Evolutionary conservation across 164 flowering plant species (phyloP).

Genomic region (Aristolochia contorta): DNA sequence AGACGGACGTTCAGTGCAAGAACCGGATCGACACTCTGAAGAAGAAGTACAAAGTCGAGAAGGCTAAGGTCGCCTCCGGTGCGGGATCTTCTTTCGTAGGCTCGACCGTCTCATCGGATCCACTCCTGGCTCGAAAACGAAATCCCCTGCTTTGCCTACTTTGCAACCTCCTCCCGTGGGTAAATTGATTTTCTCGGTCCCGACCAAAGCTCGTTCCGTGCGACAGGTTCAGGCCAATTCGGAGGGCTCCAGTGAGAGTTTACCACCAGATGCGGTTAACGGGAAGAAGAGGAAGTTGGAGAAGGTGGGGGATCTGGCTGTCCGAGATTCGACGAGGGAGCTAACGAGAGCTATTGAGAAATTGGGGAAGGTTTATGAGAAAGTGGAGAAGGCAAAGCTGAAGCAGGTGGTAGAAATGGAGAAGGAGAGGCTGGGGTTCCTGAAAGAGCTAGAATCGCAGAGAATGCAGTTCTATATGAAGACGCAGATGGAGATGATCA

Average conservation of each 20-base stretch:
- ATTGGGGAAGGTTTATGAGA: slow-evolving; percentile 79
- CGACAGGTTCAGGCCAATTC: slow-evolving; percentile 7
- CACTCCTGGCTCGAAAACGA: neutral
- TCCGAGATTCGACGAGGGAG: slow-evolving; percentile 48
- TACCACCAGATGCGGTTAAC: slow-evolving; percentile 22
- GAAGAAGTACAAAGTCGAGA: slow-evolving; percentile 80
- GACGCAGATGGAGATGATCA: slow-evolving; percentile 62
- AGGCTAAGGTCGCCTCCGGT: slow-evolving; percentile 42
- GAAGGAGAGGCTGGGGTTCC: slow-evolving; percentile 81
- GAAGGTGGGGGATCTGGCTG: slow-evolving; percentile 4
- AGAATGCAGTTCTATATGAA: slow-evolving; percentile 82
- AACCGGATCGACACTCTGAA: slow-evolving; percentile 82
- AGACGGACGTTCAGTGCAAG: slow-evolving; percentile 83
- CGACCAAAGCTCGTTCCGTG: slow-evolving; percentile 20
- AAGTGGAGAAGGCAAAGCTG: slow-evolving; percentile 64
- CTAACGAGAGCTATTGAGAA: slow-evolving; percentile 51
- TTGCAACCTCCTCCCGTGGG: neutral
- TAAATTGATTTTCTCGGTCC: slow-evolving; percentile 37
- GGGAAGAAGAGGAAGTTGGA: slow-evolving; percentile 24
- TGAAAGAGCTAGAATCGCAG: slow-evolving; percentile 80
- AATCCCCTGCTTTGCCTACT: slow-evolving; percentile 2
- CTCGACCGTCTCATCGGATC: slow-evolving; percentile 53
- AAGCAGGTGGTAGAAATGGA: slow-evolving; percentile 84
- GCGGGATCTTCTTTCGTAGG: slow-evolving; percentile 36
- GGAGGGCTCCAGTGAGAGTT: slow-evolving; percentile 38